These are phyloP conservation scores for Corynespora cassiicola DNA, from an alignment of 2,329 filamentous ascomycete species.

Conservation along the genomic window DNA sequence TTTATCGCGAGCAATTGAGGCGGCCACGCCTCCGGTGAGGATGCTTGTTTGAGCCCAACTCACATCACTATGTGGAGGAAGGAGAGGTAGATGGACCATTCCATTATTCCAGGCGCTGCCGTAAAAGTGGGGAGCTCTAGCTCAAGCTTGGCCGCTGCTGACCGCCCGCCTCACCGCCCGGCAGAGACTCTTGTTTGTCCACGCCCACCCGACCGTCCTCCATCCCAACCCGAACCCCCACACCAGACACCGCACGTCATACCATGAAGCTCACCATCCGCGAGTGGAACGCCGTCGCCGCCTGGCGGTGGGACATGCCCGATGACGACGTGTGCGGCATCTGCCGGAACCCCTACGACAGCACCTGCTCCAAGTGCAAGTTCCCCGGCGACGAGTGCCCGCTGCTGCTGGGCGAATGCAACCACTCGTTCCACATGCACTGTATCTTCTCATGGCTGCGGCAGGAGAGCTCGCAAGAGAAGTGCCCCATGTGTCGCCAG, in stretches of 20 bases:
- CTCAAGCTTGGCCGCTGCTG: too few relatives aligned
- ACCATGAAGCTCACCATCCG: slow-evolving; percentile 94
- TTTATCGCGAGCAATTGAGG: too few relatives aligned
- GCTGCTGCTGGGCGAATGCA: slow-evolving; percentile 49
- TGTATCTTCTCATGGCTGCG: slow-evolving; percentile 97
- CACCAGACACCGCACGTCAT: slow-evolving; percentile 13
- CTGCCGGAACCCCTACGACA: slow-evolving; percentile 97
- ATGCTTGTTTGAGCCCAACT: too few relatives aligned
- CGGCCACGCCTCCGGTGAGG: too few relatives aligned
- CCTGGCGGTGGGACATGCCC: slow-evolving; percentile 97
- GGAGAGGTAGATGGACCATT: too few relatives aligned
- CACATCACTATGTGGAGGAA: too few relatives aligned
- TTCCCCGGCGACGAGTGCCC: slow-evolving; percentile 96
- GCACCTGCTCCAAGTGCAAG: slow-evolving; percentile 97
- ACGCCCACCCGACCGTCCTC: slow-evolving; percentile 11
- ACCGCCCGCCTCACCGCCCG: too few relatives aligned
- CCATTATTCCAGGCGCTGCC: too few relatives aligned
- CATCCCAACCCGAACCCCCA: slow-evolving; percentile 9
- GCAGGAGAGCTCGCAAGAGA: slow-evolving; percentile 88
- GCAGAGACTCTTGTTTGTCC: too few relatives aligned
- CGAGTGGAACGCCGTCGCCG: slow-evolving; percentile 91
- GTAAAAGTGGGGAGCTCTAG: too few relatives aligned
- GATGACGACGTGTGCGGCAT: slow-evolving; percentile 98
- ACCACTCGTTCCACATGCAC: slow-evolving; percentile 65
- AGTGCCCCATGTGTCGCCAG: slow-evolving; percentile 98